These are phyloP conservation scores for Carex myosuroides DNA, from an alignment of 176 grass and related monocot genomes.

Conservation along the genomic window DNA sequence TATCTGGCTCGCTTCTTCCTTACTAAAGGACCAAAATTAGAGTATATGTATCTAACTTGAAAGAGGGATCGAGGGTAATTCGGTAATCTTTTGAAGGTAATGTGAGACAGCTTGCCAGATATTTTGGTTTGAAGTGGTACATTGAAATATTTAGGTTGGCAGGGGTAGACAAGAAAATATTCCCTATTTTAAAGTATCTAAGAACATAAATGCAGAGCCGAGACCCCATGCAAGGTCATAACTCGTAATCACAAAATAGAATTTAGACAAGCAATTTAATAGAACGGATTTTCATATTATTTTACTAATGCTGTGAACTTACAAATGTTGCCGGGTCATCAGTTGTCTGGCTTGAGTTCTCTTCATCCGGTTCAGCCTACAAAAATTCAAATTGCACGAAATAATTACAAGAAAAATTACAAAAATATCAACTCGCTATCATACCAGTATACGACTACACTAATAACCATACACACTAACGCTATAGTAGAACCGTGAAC, in stretches of 20 bases:
- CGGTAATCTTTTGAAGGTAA: not conserved
- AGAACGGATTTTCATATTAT: not conserved
- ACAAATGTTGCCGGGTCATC: constrained; percentile 81
- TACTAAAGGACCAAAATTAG: no score
- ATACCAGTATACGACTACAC: not conserved
- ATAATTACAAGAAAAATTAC: not conserved
- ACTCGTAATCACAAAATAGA: not conserved
- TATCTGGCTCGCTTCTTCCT: no score
- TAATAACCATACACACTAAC: not conserved
- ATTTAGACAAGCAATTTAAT: not conserved
- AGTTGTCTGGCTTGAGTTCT: constrained; percentile 54
- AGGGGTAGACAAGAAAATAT: not conserved
- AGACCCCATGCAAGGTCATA: not conserved
- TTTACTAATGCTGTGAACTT: constrained; percentile 16
- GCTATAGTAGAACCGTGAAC: not conserved
- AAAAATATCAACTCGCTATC: not conserved
- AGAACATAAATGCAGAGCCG: not conserved
- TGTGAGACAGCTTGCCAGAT: not conserved
- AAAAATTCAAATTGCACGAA: not conserved
- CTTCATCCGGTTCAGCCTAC: constrained; percentile 54
- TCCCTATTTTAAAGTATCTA: not conserved
- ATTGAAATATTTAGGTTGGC: not conserved
- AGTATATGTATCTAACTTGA: no score
- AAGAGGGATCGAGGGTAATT: not conserved
- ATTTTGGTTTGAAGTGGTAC: not conserved